Conservation (phyloP, 495 filamentous ascomycete genomes). For the Staphylotrichum longicolle region DNA sequence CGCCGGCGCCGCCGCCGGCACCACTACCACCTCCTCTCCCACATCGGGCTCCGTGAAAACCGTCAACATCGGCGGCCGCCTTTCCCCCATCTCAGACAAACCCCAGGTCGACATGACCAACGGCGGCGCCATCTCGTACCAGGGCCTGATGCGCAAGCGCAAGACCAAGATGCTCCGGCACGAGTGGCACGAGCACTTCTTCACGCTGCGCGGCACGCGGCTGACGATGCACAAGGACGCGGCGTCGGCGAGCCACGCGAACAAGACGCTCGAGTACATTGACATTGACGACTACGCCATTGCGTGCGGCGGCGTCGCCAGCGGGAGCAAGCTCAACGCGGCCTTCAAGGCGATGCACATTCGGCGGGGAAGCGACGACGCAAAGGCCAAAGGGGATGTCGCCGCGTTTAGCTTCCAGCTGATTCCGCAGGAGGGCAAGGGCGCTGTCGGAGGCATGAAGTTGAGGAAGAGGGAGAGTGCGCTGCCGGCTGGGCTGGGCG, state of each 20-base stretch:
- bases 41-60: constrained; percentile 16
- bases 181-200: constrained; percentile 90
- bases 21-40: constrained; percentile 34
- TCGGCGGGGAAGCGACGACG: constrained; percentile 49
- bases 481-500: constrained; percentile 17
- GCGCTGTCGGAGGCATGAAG: constrained; percentile 31
- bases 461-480: constrained; percentile 46
- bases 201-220: constrained; percentile 77
- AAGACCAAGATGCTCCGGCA: constrained; percentile 84
- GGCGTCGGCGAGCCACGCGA: constrained; percentile 39
- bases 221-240: constrained; percentile 79
- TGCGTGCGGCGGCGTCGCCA: constrained; percentile 73
- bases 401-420: constrained; percentile 88
- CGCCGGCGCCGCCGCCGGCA: constrained; percentile 32
- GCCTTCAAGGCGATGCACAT: constrained; percentile 85
- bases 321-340: constrained; percentile 74
- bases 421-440: constrained; percentile 66
- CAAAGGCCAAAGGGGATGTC: constrained; percentile 45
- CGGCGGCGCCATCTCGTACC: constrained; percentile 57
- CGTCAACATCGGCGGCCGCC: constrained; percentile 54
- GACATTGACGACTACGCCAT: constrained; percentile 96
- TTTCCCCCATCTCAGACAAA: constrained; percentile 30
- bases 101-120: constrained; percentile 38
- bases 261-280: constrained; percentile 72
- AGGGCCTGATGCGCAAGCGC: constrained; percentile 92